Base-by-base conservation (phyloP, 2,329 filamentous ascomycete genomes). In the Neospermospora avenae region DNA sequence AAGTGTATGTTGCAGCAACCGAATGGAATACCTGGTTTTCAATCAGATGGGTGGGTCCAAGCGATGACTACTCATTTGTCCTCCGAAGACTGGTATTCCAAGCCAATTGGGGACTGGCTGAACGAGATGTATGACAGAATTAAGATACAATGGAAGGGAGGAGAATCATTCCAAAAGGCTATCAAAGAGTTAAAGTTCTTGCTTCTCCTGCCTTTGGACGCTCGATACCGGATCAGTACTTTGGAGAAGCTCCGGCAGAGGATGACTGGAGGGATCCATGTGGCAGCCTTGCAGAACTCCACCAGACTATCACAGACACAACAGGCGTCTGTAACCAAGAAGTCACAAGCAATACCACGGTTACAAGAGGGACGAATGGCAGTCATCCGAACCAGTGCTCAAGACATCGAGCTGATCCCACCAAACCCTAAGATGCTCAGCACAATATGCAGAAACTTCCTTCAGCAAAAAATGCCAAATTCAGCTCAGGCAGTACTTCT, bases 401-500 rank as follows among this genome's bases (percentile, higher is more conserved):
- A 51, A 13, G 57, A 44, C 10, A 46, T 61, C 11, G 49, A 56
- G 39, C 25, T 58, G 8, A 46, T 59, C 4, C 55, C 58, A 18
- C 53, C 63, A 2, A 48, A 48, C 10, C 20, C 34, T 3, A 28
- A 28, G 7, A 49, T 64, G n/a, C 61, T 64, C 14, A 52, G 58
- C 22, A 68, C 65, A 5, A 18, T 66, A 14, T 70, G 66, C 49
- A 57, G 55, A 35, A 55, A 48, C 13, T 18, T 63, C 13, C n/a
- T 66, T 4, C 48, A 45, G 14, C 57, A 66, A 39, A 31, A 34
- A 4, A n/a, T 61, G 7, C 45, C 24, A 56, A 14, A 41, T 31
- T 5, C 77, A 68, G 57, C 69, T 63, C 46, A 55, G 24, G 53
- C 25, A 5, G 31, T 25, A n/a, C n/a, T n/a, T 24, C 48, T 66